Evolutionary conservation across 371 early-diverging fungal species (phyloP), one percentile per base, ranked within the genome.

Genomic region (Blastocladiella emersonii): DNA sequence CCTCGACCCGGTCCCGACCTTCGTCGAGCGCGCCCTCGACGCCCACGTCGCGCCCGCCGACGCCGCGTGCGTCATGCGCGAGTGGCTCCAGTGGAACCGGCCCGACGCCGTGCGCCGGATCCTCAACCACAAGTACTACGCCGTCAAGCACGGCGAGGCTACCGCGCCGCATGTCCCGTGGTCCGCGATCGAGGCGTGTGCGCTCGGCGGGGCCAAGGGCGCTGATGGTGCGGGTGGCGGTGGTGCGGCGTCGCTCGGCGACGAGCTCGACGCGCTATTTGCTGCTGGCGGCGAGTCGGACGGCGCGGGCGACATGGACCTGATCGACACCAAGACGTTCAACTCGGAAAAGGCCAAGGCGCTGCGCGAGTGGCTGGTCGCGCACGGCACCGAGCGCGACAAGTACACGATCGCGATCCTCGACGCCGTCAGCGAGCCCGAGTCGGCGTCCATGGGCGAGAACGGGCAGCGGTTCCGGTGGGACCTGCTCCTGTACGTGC

Each of bases 11-110:
- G 1, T 39, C 35, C 34, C 36, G 17, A 59, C 60, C 1, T n/a
- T 59, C 8, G 44, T 19, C 3, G 25, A 37, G 32, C 10, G 4
- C 12, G 36, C 60, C 1, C 30, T 59, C 27, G 13, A 15, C 15
- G 44, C 25, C 10, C 15, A 8, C 12, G 10, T 30, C 8, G 30
- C 41, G 12, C 36, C 37, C 15, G 30, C 30, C 15, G 27, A 32
- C 19, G 15, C 37, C 1, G 15, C 43, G 39, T 8, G 30, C 3
- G 45, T 59, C 15, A 13, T 59, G 60, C 60, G 60, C 32, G 60
- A 59, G 60, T 59, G 60, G 60, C 44, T 59, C 5, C 25, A 21
- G 3, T 59, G 60, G 60, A 59, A 59, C 60, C 27, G 30, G 44
- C 41, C 44, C 7, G 44, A 44, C 10, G 27, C 10, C 21, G 60